phyloP scores from a whole-genome alignment of 768 basidiomycete species.

The Gymnopilus junonius region DNA sequence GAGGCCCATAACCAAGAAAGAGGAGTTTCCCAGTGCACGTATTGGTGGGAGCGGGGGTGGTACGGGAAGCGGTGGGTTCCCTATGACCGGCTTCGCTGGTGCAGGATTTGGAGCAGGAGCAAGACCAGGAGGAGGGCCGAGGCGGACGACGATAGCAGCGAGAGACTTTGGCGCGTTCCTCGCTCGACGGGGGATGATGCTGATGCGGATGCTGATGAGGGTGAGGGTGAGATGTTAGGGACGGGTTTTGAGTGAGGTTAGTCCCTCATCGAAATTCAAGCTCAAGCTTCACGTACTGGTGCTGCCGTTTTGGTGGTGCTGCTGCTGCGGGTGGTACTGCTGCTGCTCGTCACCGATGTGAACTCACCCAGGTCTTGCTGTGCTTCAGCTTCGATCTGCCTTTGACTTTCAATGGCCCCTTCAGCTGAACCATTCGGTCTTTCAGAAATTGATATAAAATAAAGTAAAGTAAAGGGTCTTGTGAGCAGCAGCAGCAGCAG shows the following conservation, averaged over 20 bases:
- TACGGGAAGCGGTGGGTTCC: conserved; percentile 18
- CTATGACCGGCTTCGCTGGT: conserved; percentile 22
- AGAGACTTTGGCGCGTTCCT: conserved; percentile 26
- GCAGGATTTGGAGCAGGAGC: not conserved
- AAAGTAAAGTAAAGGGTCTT: no score
- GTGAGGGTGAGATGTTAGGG: not conserved
- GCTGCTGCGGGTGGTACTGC: no score
- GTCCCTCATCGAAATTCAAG: no score
- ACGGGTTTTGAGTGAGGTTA: not conserved
- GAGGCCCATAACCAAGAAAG: conserved; percentile 11
- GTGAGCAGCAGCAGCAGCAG: no score
- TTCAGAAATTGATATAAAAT: no score
- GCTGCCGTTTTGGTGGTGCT: no score
- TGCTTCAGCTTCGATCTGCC: no score
- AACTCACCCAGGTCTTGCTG: no score
- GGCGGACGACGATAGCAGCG: conserved; percentile 4
- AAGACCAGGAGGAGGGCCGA: not conserved
- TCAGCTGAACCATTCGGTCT: no score
- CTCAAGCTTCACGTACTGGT: no score
- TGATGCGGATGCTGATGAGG: conserved; percentile 1
- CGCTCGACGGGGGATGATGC: conserved; percentile 21
- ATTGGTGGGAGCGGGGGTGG: conserved; percentile 22
- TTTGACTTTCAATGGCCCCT: no score
- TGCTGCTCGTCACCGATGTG: no score
- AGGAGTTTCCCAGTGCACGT: conserved; percentile 11